phyloP scores from a whole-genome alignment of 169 alveolate genomes.

The Plasmodium reichenowi region DNA sequence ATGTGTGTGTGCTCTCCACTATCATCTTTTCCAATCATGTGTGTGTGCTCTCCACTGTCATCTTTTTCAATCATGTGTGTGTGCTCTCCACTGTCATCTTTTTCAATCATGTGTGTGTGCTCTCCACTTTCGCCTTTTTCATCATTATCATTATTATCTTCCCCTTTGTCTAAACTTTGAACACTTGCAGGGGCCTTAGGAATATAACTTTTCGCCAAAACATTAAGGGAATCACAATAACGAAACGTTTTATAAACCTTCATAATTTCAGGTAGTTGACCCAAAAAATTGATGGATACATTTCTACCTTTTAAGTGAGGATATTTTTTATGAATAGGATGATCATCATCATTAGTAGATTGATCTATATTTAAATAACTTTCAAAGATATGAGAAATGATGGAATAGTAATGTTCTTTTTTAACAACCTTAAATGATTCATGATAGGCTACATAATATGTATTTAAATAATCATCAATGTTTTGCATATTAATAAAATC shows the following conservation, averaged over 20 bases:
- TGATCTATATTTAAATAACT: constrained; percentile 23
- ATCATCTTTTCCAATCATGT: background rate
- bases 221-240: constrained; percentile 40
- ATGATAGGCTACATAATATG: constrained; percentile 52
- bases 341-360: background rate
- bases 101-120: too few species aligned
- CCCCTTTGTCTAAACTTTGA: background rate
- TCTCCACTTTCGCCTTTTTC: background rate
- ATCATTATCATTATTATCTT: background rate
- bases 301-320: constrained; percentile 4
- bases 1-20: background rate
- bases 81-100: too few species aligned
- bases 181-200: background rate
- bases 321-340: background rate
- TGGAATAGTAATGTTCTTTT: constrained; percentile 34
- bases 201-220: constrained; percentile 34
- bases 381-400: constrained; percentile 58
- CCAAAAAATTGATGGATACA: constrained; percentile 33
- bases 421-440: constrained; percentile 41
- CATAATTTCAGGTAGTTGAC: constrained; percentile 55
- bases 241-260: constrained; percentile 56
- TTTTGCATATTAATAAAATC: constrained; percentile 43
- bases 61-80: too few species aligned
- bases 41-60: too few species aligned
- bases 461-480: constrained; percentile 45